phyloP scores from a whole-genome alignment of 1,139 yeast species.

The Spencermartinsiella ligniputridi region DNA sequence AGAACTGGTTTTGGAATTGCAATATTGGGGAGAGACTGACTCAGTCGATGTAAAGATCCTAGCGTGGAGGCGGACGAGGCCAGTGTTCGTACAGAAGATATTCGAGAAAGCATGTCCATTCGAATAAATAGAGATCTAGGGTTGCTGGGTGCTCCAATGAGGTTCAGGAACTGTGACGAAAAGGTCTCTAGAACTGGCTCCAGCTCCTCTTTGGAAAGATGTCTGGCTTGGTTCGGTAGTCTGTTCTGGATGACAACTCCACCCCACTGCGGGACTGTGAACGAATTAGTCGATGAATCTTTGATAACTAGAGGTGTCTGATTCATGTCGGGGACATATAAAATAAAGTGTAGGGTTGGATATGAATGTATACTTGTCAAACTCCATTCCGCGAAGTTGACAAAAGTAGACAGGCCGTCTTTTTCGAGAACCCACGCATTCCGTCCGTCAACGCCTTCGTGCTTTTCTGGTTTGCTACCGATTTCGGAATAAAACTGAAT shows the following conservation, averaged over 20 bases:
- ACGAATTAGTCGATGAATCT: constrained; percentile 56
- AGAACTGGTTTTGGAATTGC: constrained; percentile 72
- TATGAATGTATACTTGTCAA: constrained; percentile 42
- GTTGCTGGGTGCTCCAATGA: constrained; percentile 61
- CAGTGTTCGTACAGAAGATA: constrained; percentile 51
- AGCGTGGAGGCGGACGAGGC: constrained; percentile 53
- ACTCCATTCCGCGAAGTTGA: constrained; percentile 77
- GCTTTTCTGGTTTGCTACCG: constrained; percentile 21
- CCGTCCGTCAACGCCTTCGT: constrained; percentile 2
- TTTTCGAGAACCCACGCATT: constrained; percentile 22
- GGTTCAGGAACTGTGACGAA: constrained; percentile 65
- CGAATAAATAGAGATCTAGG: constrained; percentile 58
- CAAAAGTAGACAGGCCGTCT: constrained; percentile 59
- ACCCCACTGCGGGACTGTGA: constrained; percentile 93
- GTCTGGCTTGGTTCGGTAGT: constrained; percentile 10
- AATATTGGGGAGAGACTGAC: constrained; percentile 66
- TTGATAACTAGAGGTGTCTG: constrained; percentile 42
- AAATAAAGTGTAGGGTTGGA: constrained; percentile 66
- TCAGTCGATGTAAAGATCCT: constrained; percentile 63
- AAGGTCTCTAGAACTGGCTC: constrained; percentile 61
- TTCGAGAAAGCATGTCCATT: constrained; percentile 62
- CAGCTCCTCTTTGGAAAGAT: constrained; percentile 45
- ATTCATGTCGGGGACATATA: constrained; percentile 55
- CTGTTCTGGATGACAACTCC: constrained; percentile 35
- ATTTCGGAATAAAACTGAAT: constrained; percentile 62